Evolutionary conservation across 2,329 filamentous ascomycete genomes (phyloP), one percentile per base, ranked within the genome.

Genomic region (Trichoderma endophyticum): DNA sequence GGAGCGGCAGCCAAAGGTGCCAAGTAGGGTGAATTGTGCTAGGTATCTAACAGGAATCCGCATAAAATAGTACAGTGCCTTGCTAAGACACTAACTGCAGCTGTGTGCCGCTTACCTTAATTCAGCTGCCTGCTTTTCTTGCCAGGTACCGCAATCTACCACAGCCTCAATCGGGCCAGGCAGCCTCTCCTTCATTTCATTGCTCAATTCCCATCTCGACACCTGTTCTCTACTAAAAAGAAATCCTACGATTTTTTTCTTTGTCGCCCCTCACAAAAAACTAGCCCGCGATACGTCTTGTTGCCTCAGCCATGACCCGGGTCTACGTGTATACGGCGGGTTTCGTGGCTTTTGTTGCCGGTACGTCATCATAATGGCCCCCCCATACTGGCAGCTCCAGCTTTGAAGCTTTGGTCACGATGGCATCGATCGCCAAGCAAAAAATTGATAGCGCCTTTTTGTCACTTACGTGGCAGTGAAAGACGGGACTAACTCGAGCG

Each of bases 271-370:
- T 56, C 21, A 26, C 39, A 32, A 15, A 26, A 6, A n/a, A 62
- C 24, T 7, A 34, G 66, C 3, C 28, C 5, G 28, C 56, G 26
- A 51, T 68, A 32, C 36, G 7, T 32, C 21, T 24, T 24, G 30
- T 6, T 39, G 51, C 39, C 59, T 64, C 60, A 70, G 76, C 71
- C 71, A 86, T 86, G 84, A 85, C 84, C 48, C 81, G 84, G 64
- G 79, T 80, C 56, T 80, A 78, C 36, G 82, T 86, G 48, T 86
- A 86, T 74, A 79, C 78, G 71, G 77, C 80, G 62, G 83, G 81
- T 73, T 76, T 85, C 73, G 79, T 82, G 77, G 84, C 81, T 71
- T 82, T 84, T 77, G 76, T 80, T 67, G 83, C 80, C 65, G 82
- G 84, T 86, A 80, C 74, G 84, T 83, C 69, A 28, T 65, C 63